Evolutionary conservation across 108 stramenopile genomes (phyloP), one percentile per base, ranked within the genome.

Genomic region (Cyclotella sp.): DNA sequence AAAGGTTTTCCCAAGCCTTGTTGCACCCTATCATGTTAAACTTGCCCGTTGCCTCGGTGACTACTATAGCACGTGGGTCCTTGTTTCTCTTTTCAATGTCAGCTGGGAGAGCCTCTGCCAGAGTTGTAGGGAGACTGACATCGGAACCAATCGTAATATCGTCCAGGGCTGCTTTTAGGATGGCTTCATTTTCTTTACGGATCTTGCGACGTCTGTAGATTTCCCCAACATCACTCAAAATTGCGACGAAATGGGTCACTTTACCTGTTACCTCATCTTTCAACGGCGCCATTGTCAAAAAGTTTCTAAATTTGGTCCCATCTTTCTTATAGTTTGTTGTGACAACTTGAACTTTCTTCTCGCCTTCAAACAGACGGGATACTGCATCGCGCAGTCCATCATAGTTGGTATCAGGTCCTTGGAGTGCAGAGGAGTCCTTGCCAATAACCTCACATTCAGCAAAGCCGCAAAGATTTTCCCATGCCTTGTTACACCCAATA

Each of bases 11-110:
- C 75, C 75, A 76, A 0, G 75, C 66, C 30, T 61, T 64, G 34
- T 76, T 76, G 42, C 75, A 76, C 43, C 75, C 75, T 21, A 76
- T 68, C 47, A 76, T 68, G 29, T 67, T 64, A 21, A 64, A 64
- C 63, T 64, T 64, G 11, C 63, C 63, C 43, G 63, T 64, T 22
- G 63, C 63, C 43, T 64, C 75, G 3, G 75, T 76, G 21, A 76
- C 75, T 19, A 76, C 75, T 68, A 76, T 68, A 9, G 75, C 75
- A 0, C 75, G 66, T 21, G 28, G 30, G n/a, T 76, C 75, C 16
- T 41, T 41, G 30, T 54, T 58, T 49, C 52, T 51, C 14, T 42
- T 44, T 22, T 70, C 57, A 3, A 57, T 72, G 46, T 72, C 71
- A 7, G 24, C 60, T 5, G 71, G 71, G 0, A 72, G 71, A 57